Percentiles rank a stretch among this genome's conserved stretches.
Evolutionary conservation across 2,329 filamentous ascomycete species (phyloP).

Genomic region (Macrophomina pseudophaseolina): DNA sequence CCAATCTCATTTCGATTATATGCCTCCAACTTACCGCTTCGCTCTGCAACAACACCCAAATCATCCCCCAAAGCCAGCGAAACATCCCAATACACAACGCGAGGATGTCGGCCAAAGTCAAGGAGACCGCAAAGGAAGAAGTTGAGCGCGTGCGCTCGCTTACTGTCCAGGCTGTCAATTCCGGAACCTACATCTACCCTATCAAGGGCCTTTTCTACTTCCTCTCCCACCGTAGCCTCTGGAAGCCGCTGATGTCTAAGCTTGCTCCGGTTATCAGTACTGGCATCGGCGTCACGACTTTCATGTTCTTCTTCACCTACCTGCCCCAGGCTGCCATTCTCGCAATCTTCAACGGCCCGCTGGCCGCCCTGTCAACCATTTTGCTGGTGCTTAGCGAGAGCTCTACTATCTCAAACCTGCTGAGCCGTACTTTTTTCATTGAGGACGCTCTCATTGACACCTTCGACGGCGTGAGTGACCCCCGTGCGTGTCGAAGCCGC

Average conservation of each 20-base stretch:
- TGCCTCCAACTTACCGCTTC: not conserved
- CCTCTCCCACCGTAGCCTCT: conserved; percentile 61
- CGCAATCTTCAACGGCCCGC: conserved; percentile 81
- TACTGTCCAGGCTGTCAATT: conserved; percentile 72
- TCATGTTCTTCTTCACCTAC: conserved; percentile 91
- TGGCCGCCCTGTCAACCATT: conserved; percentile 75
- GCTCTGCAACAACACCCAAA: not conserved
- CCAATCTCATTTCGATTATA: not conserved
- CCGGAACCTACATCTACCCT: conserved; percentile 84
- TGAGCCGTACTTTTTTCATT: conserved; percentile 75
- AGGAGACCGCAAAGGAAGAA: conserved; percentile 69
- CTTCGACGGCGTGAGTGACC: conserved; percentile 70
- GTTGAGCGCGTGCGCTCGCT: conserved; percentile 68
- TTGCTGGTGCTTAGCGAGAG: conserved; percentile 65
- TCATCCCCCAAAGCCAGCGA: not conserved
- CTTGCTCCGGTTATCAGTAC: conserved; percentile 69
- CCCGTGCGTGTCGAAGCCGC: not conserved
- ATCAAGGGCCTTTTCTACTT: conserved; percentile 71
- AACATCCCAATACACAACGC: not conserved
- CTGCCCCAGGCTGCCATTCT: conserved; percentile 82
- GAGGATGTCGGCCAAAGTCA: conserved; percentile 56
- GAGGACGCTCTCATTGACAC: conserved; percentile 85
- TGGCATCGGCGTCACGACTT: conserved; percentile 71
- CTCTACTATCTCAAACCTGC: conserved; percentile 56
- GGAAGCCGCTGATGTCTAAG: conserved; percentile 63